Percentiles rank a stretch among this genome's conserved stretches.
Conservation (phyloP, 2,329 filamentous ascomycete species). For the Huntiella bhutanensis region DNA sequence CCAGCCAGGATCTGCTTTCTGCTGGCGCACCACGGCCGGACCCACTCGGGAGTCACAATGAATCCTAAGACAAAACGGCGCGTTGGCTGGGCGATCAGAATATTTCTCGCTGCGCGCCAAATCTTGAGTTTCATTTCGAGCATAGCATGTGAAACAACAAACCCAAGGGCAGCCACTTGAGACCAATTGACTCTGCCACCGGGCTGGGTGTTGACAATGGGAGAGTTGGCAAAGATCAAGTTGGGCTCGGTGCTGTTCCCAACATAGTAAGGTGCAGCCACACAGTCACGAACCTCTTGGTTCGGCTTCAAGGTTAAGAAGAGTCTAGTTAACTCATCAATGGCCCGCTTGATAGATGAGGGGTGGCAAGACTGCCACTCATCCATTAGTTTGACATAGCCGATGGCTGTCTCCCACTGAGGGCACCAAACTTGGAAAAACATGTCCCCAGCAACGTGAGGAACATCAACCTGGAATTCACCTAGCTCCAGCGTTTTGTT, state of each 20-base stretch:
- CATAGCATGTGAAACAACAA: background rate
- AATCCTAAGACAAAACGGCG: background rate
- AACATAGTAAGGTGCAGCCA: background rate
- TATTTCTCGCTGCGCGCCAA: background rate
- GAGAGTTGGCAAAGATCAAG: background rate
- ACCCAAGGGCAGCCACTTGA: background rate
- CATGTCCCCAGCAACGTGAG: background rate
- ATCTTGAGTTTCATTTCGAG: background rate
- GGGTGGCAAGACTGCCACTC: background rate
- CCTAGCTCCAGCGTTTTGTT: background rate
- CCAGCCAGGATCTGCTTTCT: background rate
- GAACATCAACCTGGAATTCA: background rate
- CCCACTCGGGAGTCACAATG: background rate
- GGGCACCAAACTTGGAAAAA: background rate
- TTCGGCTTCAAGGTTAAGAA: background rate
- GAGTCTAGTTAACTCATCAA: background rate
- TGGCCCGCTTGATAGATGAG: background rate
- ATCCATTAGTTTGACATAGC: background rate
- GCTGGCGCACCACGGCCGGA: background rate
- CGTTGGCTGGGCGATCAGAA: background rate
- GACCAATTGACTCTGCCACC: background rate
- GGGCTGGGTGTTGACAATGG: background rate
- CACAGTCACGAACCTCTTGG: background rate
- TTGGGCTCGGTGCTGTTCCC: background rate
- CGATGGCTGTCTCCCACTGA: background rate